Evolutionary conservation across 148 eudicot genomes (phyloP), one percentile per base, ranked within the genome.

Genomic region (Diospyros lotus): DNA sequence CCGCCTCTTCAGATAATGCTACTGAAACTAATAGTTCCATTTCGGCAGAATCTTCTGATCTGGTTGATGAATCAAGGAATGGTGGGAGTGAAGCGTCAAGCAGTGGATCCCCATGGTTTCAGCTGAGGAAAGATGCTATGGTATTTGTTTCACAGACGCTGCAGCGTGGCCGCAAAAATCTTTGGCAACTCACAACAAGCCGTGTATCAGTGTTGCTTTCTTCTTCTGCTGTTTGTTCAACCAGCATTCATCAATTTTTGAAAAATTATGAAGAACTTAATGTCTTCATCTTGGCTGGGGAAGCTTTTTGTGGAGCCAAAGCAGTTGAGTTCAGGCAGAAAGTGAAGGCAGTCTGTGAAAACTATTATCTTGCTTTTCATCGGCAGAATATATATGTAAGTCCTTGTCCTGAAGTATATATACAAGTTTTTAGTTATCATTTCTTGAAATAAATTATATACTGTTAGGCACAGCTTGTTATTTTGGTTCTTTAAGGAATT

Each of bases 181-280:
- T 95, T 62, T 95, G 96, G 98, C 97, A 92, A 78, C 97, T 95
- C 43, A 82, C 87, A 64, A 82, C 94, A 73, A 95, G 97, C 67
- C 96, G 98, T 66, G 79, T 88, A 44, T 87, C 97, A 43, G 94
- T 89, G 73, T 75, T 95, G 85, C 97, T 95, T 72, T 86, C 98
- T 65, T 95, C 96, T 72, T 17, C 91, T 65, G 93, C 97, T 42
- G 92, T 86, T 86, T 85, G 76, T 89, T 95, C 98, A 56, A 84
- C 96, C 17, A 95, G 98, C 83, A 92, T 90, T 82, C 97, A 95
- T 76, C 96, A 95, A 78, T 95, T 92, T 73, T 84, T 95, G 74
- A 89, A 83, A 88, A 87, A 85, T 80, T 95, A 92, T 83, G 97
- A 95, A 82, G 97, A 95, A 79, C 79, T 95, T 72, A 84, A 83